Evolutionary conservation across 495 filamentous ascomycete genomes (phyloP), one percentile per base, ranked within the genome.

Genomic region (Podospora tetraspora): DNA sequence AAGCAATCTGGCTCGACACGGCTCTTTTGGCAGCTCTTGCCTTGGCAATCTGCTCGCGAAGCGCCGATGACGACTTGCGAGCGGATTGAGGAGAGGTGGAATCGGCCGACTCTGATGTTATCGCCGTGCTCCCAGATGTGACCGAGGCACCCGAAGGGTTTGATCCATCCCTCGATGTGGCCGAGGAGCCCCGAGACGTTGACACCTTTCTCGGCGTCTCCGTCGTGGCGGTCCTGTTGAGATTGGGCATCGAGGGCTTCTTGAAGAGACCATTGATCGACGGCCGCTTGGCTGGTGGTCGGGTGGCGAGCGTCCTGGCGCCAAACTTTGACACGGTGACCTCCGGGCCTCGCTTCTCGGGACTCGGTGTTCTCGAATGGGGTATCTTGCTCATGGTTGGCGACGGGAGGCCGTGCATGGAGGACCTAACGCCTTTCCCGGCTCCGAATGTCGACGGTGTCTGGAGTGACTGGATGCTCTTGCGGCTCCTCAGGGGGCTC

Each of bases 21-120:
- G 87, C 87, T 62, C 89, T 87, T 61, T 87, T 87, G 43, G 93
- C 93, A 12, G 93, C 94, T 75, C 94, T 97, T 9, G 95, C 95
- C 76, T 92, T 95, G 58, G 94, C 93, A 73, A 99, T 97, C 67
- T 91, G 92, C 61, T 97, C 93, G 21, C 95, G 86, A 59, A 99
- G 77, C 2, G 93, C 90, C 43, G 85, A 84, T 3, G 95, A 97
- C 1, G 93, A 91, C 72, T 90, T 94, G 11, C 86, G 80, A 43
- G 58, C 80, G 65, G 69, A 74, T 52, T 64, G 83, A 73, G 64
- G 66, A 9, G 79, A 69, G 27, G 76, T 52, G 23, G 77, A 66
- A 59, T 82, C 77, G 10, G 71, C 61, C 21, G 79, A 80, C 60
- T 81, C 73, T 10, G 77, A 70, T 12, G 81, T 80, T 27, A 73